Percentiles rank a stretch among this genome's conserved stretches.
phyloP scores from a whole-genome alignment of 164 flowering plant species.

The Buxus sempervirens region DNA sequence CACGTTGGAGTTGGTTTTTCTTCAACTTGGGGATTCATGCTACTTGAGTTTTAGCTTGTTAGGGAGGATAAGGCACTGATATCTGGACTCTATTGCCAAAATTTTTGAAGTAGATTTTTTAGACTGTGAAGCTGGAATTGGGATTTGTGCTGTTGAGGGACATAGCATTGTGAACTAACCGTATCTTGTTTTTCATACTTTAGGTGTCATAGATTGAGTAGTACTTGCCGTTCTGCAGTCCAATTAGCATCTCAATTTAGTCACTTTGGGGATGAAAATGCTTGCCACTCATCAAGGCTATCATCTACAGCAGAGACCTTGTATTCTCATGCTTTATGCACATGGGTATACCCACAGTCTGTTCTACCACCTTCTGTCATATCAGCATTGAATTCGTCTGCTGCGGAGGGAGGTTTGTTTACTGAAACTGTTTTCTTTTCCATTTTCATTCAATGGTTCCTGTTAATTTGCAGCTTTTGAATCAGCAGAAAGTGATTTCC shows the following conservation, averaged over 20 bases:
- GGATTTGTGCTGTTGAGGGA: not conserved
- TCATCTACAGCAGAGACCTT: constrained; percentile 25
- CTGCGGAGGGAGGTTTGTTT: constrained; percentile 63
- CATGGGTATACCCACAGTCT: constrained; percentile 92
- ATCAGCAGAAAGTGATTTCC: constrained; percentile 59
- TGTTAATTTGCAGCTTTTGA: not conserved
- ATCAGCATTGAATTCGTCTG: constrained; percentile 55
- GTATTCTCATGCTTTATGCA: constrained; percentile 43
- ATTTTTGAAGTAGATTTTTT: not conserved
- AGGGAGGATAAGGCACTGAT: no score
- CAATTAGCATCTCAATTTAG: constrained; percentile 23
- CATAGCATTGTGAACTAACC: not conserved
- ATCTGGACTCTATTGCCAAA: not conserved
- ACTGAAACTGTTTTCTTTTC: constrained; percentile 1
- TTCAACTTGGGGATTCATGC: no score
- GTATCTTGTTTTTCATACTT: constrained; percentile 6
- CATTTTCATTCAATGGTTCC: not conserved
- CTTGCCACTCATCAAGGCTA: constrained; percentile 12
- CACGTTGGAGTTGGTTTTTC: no score
- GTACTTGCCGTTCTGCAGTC: constrained; percentile 34
- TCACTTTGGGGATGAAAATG: constrained; percentile 23
- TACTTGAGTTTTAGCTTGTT: no score
- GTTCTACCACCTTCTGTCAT: constrained; percentile 67
- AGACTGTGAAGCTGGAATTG: not conserved
- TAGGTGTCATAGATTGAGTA: constrained; percentile 70